Evolutionary conservation across 495 filamentous ascomycete genomes (phyloP), one percentile per base, ranked within the genome.

Genomic region (Echria macrotheca): DNA sequence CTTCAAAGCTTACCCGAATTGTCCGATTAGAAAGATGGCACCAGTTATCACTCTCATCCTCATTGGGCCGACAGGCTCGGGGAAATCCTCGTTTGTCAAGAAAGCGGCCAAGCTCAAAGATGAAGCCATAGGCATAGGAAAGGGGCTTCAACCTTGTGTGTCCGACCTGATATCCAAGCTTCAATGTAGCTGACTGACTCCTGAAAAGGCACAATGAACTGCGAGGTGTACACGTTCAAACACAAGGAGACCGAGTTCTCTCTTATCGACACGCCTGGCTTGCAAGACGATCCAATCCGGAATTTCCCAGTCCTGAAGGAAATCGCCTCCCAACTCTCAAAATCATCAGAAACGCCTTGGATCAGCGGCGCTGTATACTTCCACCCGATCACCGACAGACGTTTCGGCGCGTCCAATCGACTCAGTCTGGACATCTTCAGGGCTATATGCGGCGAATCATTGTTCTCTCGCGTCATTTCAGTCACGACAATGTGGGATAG

Each of bases 351-450:
- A 8, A 12, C 18, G 10, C 17, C 17, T 22, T 17, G 7, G 33
- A 21, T 42, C 5, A 42, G 18, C 17, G 39, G 39, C 9, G 39
- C 39, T 2, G 11, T 42, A 23, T 42, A 42, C 17, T 42, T 42
- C 19, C 39, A 42, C 39, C 9, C 6, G 25, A 42, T 42, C 22
- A 22, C 39, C 39, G 18, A 25, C 18, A 42, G 25, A 15, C 39
- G 39, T 8, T 42, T 42, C 22, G 25, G 18, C 9, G 39, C 18
- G 10, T 10, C 39, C 22, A 42, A 11, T 15, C 22, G 22, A 17
- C 15, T 42, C 39, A 42, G 25, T 21, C 15, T 42, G 5, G 39
- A 42, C 18, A 12, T 42, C 39, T 42, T 42, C 39, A 42, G 25
- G 17, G 39, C 39, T 12, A 42, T 42, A 12, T 42, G 39, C 39